A percentile compares a stretch with the other conserved stretches of the same genome.
Conservation (phyloP, 1,284 basidiomycete species). For the Prillingera fragicola region DNA sequence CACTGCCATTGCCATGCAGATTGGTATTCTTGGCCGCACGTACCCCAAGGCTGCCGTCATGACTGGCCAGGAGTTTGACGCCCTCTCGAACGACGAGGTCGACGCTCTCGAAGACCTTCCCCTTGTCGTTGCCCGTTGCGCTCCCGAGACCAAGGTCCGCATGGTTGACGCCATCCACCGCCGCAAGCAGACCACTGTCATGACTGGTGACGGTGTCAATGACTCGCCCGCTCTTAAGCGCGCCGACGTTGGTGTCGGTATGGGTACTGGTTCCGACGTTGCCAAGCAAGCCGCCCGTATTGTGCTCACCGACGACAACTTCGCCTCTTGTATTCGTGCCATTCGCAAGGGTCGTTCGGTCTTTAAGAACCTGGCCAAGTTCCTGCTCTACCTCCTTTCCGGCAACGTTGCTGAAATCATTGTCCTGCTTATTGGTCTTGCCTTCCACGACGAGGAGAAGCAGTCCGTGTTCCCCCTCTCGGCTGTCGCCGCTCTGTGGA, state of each 20-base stretch:
- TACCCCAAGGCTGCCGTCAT: slow-evolving; percentile 48
- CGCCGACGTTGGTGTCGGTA: slow-evolving; percentile 62
- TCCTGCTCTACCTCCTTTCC: slow-evolving; percentile 53
- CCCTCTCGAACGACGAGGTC: slow-evolving; percentile 58
- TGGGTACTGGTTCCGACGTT: slow-evolving; percentile 68
- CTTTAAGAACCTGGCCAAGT: slow-evolving; percentile 50
- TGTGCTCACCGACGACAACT: slow-evolving; percentile 67
- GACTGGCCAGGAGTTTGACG: slow-evolving; percentile 61
- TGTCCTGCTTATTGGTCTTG: slow-evolving; percentile 60
- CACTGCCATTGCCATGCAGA: slow-evolving; percentile 51
- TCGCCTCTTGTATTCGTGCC: slow-evolving; percentile 63
- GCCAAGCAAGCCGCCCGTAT: slow-evolving; percentile 59
- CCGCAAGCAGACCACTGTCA: slow-evolving; percentile 46
- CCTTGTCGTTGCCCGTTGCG: slow-evolving; percentile 58
- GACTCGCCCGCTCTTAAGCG: slow-evolving; percentile 56
- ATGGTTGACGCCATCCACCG: slow-evolving; percentile 60
- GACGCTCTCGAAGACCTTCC: slow-evolving; percentile 55
- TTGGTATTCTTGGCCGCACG: slow-evolving; percentile 54
- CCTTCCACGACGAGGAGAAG: slow-evolving; percentile 57
- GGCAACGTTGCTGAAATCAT: slow-evolving; percentile 61
- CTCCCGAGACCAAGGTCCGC: slow-evolving; percentile 53
- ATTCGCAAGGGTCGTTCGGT: slow-evolving; percentile 61
- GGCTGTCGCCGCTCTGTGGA: slow-evolving; percentile 62
- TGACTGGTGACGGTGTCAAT: slow-evolving; percentile 57
- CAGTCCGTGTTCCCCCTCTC: slow-evolving; percentile 63